These are phyloP conservation scores for Trichosporon sp. DNA, from an alignment of 1,284 basidiomycete species.

Conservation along the genomic window DNA sequence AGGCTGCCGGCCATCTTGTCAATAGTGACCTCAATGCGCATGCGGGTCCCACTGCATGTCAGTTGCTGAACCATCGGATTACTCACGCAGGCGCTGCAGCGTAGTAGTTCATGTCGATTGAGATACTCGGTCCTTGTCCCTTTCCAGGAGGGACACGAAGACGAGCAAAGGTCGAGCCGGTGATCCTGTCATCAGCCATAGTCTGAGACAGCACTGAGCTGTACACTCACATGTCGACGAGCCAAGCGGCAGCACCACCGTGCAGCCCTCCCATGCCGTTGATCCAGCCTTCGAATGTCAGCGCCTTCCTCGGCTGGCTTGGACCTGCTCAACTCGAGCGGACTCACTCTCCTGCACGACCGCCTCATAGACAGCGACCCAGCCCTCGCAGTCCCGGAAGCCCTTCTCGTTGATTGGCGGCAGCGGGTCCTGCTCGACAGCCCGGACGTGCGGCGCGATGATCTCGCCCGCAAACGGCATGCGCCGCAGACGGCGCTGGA, in stretches of 20 bases:
- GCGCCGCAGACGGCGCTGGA: background rate
- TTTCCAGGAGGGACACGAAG: slow-evolving; percentile 20
- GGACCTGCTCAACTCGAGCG: background rate
- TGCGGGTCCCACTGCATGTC: slow-evolving; percentile 4
- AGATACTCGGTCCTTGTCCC: slow-evolving; percentile 30
- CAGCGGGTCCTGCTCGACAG: background rate
- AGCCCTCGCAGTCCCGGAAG: slow-evolving; percentile 6
- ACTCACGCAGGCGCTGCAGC: slow-evolving; percentile 17
- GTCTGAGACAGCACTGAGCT: background rate
- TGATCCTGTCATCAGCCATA: background rate
- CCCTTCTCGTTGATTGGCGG: slow-evolving; percentile 5
- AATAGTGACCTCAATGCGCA: slow-evolving; percentile 5
- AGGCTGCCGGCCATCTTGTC: slow-evolving; percentile 2
- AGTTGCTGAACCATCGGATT: background rate
- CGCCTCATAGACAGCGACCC: slow-evolving; percentile 6
- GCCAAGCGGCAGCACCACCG: slow-evolving; percentile 31
- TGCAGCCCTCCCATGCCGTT: slow-evolving; percentile 30
- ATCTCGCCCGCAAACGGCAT: slow-evolving; percentile 11
- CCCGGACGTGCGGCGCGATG: slow-evolving; percentile 3
- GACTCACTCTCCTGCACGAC: slow-evolving; percentile 4
- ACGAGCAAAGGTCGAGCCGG: background rate
- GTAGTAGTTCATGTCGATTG: slow-evolving; percentile 30
- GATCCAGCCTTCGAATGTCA: slow-evolving; percentile 24
- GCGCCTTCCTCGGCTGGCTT: background rate
- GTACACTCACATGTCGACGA: slow-evolving; percentile 37